Evolutionary conservation across 805 yeast genomes (phyloP).

Genomic region (Saccharomycopsis sp.): DNA sequence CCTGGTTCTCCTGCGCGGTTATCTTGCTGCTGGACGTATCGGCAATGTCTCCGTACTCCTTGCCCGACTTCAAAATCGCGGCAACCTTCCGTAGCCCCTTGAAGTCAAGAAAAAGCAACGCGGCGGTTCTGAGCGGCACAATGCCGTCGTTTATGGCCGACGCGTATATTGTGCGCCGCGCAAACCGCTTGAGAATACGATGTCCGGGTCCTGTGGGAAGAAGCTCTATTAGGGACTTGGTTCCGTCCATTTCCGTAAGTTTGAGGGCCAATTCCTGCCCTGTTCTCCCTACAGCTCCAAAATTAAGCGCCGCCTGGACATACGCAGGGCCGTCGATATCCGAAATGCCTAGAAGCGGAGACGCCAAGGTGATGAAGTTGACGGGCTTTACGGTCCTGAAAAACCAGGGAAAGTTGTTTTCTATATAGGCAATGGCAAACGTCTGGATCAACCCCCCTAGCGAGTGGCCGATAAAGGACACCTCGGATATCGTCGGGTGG

Average conservation of each 20-base stretch:
- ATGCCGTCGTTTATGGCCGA: slow-evolving; percentile 76
- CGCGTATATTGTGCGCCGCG: slow-evolving; percentile 65
- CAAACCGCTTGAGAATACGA: slow-evolving; percentile 46
- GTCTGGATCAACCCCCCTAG: slow-evolving; percentile 75
- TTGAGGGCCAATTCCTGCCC: slow-evolving; percentile 71
- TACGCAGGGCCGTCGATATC: slow-evolving; percentile 70
- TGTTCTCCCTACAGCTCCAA: slow-evolving; percentile 74
- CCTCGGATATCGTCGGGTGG: slow-evolving; percentile 39
- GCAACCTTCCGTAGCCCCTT: slow-evolving; percentile 37
- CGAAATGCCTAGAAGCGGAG: slow-evolving; percentile 70
- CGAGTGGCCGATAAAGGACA: slow-evolving; percentile 75
- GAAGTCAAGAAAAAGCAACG: slow-evolving; percentile 62
- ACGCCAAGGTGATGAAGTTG: slow-evolving; percentile 66
- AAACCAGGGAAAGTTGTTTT: slow-evolving; percentile 61
- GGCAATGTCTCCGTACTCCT: slow-evolving; percentile 2
- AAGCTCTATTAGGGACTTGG: slow-evolving; percentile 47
- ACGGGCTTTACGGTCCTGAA: slow-evolving; percentile 53
- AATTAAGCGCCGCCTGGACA: slow-evolving; percentile 58
- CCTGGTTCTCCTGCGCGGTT: not conserved
- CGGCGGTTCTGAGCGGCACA: slow-evolving; percentile 70
- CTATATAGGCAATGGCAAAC: slow-evolving; percentile 68
- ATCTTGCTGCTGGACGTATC: not conserved
- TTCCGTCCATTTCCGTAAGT: slow-evolving; percentile 32
- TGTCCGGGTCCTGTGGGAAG: slow-evolving; percentile 68
- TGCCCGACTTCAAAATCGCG: not conserved